Percentiles rank a stretch among this genome's conserved stretches.
These are phyloP conservation scores for Mycena sp. DNA, from an alignment of 1,284 basidiomycete species.

Conservation along the genomic window DNA sequence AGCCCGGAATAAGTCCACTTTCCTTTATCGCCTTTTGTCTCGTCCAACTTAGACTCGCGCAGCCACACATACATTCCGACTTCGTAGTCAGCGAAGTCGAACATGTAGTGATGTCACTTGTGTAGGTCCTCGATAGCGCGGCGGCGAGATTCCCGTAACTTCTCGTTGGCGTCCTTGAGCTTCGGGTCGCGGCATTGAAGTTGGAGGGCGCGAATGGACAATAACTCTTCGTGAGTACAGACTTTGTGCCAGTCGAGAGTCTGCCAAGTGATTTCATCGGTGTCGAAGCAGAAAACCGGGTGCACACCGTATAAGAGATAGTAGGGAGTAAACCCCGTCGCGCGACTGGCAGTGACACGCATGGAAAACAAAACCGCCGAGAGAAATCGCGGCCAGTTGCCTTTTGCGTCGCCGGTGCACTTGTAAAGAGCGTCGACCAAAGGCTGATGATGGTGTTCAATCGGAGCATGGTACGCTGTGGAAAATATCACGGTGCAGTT, in stretches of 20 bases:
- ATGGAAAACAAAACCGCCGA: slow-evolving; percentile 35
- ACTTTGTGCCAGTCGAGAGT: slow-evolving; percentile 42
- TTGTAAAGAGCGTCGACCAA: too few relatives aligned
- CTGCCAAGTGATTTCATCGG: too few relatives aligned
- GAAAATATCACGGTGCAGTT: too few relatives aligned
- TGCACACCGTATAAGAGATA: slow-evolving; percentile 45
- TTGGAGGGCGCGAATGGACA: slow-evolving; percentile 37
- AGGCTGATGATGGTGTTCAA: too few relatives aligned
- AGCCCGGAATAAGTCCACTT: slow-evolving; percentile 40
- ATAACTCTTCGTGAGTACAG: slow-evolving; percentile 31
- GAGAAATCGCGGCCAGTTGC: slow-evolving; percentile 37
- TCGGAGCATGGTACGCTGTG: too few relatives aligned
- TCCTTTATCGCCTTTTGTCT: slow-evolving; percentile 40
- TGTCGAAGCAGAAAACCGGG: slow-evolving; percentile 43
- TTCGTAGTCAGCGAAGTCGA: slow-evolving; percentile 32
- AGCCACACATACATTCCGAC: slow-evolving; percentile 41
- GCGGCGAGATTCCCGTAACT: slow-evolving; percentile 20
- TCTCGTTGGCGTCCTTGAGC: slow-evolving; percentile 27
- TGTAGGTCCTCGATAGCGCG: slow-evolving; percentile 38
- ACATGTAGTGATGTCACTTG: slow-evolving; percentile 15
- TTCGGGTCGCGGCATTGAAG: slow-evolving; percentile 31
- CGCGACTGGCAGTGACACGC: slow-evolving; percentile 33
- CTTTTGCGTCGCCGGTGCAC: slow-evolving; percentile 30
- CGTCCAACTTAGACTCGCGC: slow-evolving; percentile 41
- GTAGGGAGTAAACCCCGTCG: slow-evolving; percentile 45